Conservation (phyloP, 1,139 yeast species). For the Lodderomyces parapsilosis region DNA sequence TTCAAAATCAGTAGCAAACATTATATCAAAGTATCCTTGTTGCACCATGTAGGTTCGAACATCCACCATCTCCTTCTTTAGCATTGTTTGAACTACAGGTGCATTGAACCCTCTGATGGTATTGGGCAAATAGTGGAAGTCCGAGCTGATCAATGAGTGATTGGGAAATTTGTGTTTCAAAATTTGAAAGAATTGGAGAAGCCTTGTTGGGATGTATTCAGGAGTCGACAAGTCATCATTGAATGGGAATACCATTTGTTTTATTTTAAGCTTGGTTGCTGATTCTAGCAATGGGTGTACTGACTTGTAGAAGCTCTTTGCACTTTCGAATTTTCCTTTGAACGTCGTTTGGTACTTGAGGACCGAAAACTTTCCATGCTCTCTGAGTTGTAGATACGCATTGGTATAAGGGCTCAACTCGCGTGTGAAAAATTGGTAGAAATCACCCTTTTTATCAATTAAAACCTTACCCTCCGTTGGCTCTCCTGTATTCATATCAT, state of each 20-base stretch:
- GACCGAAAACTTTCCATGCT: slow-evolving; percentile 40
- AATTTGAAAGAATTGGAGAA: slow-evolving; percentile 64
- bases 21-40: slow-evolving; percentile 83
- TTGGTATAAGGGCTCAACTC: slow-evolving; percentile 63
- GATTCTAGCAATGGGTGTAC: slow-evolving; percentile 46
- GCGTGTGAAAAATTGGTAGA: slow-evolving; percentile 71
- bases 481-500: slow-evolving; percentile 63
- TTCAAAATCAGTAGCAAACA: slow-evolving; percentile 81
- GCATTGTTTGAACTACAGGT: slow-evolving; percentile 83
- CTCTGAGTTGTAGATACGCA: slow-evolving; percentile 54
- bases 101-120: slow-evolving; percentile 65
- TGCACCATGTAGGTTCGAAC: slow-evolving; percentile 74
- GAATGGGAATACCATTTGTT: slow-evolving; percentile 50
- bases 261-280: slow-evolving; percentile 25
- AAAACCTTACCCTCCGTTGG: slow-evolving; percentile 82
- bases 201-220: slow-evolving; percentile 79
- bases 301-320: slow-evolving; percentile 36
- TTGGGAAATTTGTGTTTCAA: slow-evolving; percentile 69
- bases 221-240: slow-evolving; percentile 70
- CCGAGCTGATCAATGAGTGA: slow-evolving; percentile 71
- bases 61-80: slow-evolving; percentile 66
- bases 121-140: slow-evolving; percentile 66
- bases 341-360: slow-evolving; percentile 23
- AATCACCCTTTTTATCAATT: slow-evolving; percentile 72
- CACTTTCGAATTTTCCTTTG: slow-evolving; percentile 21